Evolutionary conservation across 1,284 basidiomycete species (phyloP).

Genomic region (Fistulina hepatica): DNA sequence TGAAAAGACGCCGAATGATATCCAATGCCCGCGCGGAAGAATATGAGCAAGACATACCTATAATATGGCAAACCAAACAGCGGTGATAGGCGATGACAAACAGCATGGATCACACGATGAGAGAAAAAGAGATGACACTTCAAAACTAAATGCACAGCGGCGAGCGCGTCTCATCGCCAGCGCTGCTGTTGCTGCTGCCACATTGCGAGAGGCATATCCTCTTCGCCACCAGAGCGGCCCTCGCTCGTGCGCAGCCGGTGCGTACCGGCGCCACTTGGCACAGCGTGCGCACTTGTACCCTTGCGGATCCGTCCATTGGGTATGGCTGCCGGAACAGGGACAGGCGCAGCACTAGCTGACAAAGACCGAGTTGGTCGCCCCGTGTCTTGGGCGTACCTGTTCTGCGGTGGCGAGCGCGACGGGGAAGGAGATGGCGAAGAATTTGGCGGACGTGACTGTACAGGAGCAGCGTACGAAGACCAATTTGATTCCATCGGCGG

Average conservation of each 20-base stretch:
- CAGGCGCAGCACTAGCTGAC: conserved; percentile 47
- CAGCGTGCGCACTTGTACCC: conserved; percentile 53
- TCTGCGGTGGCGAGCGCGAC: conserved; percentile 27
- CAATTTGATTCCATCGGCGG: conserved; percentile 37
- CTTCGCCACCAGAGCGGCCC: conserved; percentile 33
- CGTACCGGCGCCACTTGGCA: conserved; percentile 27
- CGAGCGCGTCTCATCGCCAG: conserved; percentile 23
- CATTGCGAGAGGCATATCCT: conserved; percentile 64
- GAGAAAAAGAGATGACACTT: background rate
- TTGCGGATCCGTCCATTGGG: conserved; percentile 53
- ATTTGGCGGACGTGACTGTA: conserved; percentile 26
- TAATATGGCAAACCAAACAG: too few relatives aligned
- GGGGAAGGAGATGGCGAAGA: conserved; percentile 18
- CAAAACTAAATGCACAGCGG: background rate
- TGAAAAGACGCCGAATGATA: too few relatives aligned
- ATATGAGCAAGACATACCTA: too few relatives aligned
- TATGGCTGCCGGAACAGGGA: conserved; percentile 27
- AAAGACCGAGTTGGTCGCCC: conserved; percentile 47
- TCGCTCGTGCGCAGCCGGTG: conserved; percentile 32
- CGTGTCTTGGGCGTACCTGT: conserved; percentile 21
- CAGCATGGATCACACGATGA: too few relatives aligned
- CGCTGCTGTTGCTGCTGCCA: conserved; percentile 64
- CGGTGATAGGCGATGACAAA: too few relatives aligned
- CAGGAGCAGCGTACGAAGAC: conserved; percentile 22
- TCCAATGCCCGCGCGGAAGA: too few relatives aligned